phyloP scores from a whole-genome alignment of 805 yeast genomes.

The Yamadazyma takamatsuzukensis region DNA sequence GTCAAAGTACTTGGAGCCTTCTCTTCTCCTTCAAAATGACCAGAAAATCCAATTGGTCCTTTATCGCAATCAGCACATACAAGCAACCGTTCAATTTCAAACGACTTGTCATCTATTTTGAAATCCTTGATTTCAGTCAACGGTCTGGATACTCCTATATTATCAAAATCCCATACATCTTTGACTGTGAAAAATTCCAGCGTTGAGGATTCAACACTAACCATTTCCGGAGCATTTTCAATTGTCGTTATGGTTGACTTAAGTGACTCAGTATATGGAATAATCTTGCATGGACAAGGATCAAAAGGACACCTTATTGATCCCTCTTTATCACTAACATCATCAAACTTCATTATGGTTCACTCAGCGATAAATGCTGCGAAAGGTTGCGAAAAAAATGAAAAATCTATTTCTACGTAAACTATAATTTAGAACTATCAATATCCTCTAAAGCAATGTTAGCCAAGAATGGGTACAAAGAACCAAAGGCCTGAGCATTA shows the following conservation, averaged over 20 bases:
- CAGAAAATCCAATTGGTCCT: slow-evolving; percentile 76
- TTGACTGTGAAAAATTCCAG: slow-evolving; percentile 38
- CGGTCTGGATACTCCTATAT: slow-evolving; percentile 66
- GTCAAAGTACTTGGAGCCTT: slow-evolving; percentile 30
- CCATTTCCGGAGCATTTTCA: slow-evolving; percentile 28
- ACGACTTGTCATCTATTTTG: slow-evolving; percentile 9
- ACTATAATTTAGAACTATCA: slow-evolving; percentile 3
- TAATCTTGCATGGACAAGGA: slow-evolving; percentile 22
- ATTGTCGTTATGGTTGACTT: slow-evolving; percentile 8
- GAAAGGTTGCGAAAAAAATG: too few relatives aligned
- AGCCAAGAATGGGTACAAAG: slow-evolving; percentile 29
- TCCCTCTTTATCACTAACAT: slow-evolving; percentile 1
- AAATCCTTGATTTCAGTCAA: slow-evolving; percentile 22
- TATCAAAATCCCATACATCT: slow-evolving; percentile 79
- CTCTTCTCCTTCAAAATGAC: slow-evolving; percentile 25
- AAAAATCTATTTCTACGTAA: too few relatives aligned
- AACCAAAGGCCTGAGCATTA: slow-evolving; percentile 40
- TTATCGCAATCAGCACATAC: slow-evolving; percentile 75
- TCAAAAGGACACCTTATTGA: slow-evolving; percentile 22
- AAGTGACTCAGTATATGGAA: slow-evolving; percentile 10
- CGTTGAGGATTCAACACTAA: slow-evolving; percentile 9
- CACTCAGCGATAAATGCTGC: not conserved
- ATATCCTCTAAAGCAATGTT: slow-evolving; percentile 24
- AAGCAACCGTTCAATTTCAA: slow-evolving; percentile 48
- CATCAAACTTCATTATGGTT: slow-evolving; percentile 7